Evolutionary conservation across 805 yeast genomes (phyloP).

Genomic region (Metschnikowia kunwiensis): DNA sequence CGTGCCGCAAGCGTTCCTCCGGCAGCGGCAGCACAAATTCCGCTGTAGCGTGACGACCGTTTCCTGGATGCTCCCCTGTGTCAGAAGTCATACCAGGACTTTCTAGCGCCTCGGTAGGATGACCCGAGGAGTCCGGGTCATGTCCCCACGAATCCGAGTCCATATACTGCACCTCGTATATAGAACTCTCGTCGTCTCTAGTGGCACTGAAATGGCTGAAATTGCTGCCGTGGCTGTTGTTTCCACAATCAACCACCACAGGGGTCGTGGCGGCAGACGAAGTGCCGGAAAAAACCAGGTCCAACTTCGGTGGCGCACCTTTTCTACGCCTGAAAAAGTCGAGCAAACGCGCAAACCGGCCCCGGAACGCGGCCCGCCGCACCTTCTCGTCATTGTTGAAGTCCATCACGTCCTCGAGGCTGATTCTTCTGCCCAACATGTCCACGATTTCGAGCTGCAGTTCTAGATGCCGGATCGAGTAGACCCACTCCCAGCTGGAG

Average conservation of each 20-base stretch:
- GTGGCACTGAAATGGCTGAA: neutral
- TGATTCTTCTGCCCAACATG: conserved; percentile 58
- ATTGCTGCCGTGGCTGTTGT: neutral
- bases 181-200: conserved; percentile 8
- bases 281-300: neutral
- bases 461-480: conserved; percentile 50
- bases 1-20: too few species aligned
- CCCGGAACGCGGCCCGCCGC: conserved; percentile 27
- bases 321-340: conserved; percentile 2
- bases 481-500: conserved; percentile 66
- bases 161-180: conserved; percentile 26
- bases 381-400: conserved; percentile 22
- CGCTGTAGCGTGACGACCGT: too few species aligned
- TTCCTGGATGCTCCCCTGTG: too few species aligned
- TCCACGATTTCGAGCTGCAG: conserved; percentile 51
- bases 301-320: too few species aligned
- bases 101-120: too few species aligned
- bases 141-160: conserved; percentile 25
- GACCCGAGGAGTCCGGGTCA: too few species aligned
- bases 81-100: too few species aligned
- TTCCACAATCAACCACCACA: conserved; percentile 3
- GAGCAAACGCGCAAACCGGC: conserved; percentile 29
- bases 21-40: too few species aligned
- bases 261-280: conserved; percentile 1
- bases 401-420: conserved; percentile 41